A percentile compares a stretch with the other conserved stretches of the same genome.
Evolutionary conservation across 352 stramenopile species (phyloP).

Genomic region (Phytopythium chamaehyphon): DNA sequence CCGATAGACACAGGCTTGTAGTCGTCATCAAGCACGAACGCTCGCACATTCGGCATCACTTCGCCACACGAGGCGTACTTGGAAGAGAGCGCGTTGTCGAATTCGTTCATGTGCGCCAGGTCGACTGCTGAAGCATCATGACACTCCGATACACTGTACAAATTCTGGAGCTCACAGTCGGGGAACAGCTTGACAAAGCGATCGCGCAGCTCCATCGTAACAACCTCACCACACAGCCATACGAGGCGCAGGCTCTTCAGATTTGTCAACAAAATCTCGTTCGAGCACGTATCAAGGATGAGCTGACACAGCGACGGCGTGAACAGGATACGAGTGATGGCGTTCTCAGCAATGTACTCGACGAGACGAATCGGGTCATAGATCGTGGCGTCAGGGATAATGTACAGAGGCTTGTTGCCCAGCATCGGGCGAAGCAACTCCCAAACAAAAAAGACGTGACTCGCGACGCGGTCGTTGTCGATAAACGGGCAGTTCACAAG

Average conservation of each 20-base stretch:
- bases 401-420: constrained; percentile 82
- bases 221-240: constrained; percentile 92
- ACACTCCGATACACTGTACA: constrained; percentile 94
- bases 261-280: constrained; percentile 44
- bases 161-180: constrained; percentile 86
- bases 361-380: constrained; percentile 88
- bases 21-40: constrained; percentile 74
- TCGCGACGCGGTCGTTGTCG: constrained; percentile 81
- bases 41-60: constrained; percentile 81
- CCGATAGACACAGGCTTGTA: constrained; percentile 59
- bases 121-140: constrained; percentile 89
- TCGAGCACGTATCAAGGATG: constrained; percentile 68
- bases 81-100: constrained; percentile 63
- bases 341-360: constrained; percentile 61
- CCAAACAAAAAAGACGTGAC: constrained; percentile 96
- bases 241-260: constrained; percentile 81
- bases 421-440: constrained; percentile 90
- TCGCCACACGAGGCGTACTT: constrained; percentile 88
- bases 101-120: constrained; percentile 66
- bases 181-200: constrained; percentile 84
- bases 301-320: constrained; percentile 91
- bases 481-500: constrained; percentile 69
- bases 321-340: constrained; percentile 91
- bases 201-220: constrained; percentile 87
- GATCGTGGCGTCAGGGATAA: constrained; percentile 91